These are phyloP conservation scores for Eleusine indica DNA, from an alignment of 176 grass and related monocot genomes.

Conservation along the genomic window DNA sequence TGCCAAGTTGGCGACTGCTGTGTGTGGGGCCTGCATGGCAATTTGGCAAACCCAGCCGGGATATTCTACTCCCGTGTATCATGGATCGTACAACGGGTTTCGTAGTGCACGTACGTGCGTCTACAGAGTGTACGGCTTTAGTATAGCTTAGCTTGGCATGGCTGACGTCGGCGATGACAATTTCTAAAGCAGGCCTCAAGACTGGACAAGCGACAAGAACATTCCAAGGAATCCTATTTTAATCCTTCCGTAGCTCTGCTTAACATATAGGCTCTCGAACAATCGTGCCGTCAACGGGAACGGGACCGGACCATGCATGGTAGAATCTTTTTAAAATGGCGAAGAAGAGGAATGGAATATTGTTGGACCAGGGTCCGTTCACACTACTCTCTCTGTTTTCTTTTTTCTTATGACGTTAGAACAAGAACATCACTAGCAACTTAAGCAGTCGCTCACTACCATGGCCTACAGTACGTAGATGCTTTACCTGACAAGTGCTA, in stretches of 20 bases:
- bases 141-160: background rate
- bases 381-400: background rate
- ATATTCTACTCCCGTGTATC: background rate
- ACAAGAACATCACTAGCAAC: no score
- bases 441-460: no score
- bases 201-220: background rate
- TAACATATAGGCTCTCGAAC: background rate
- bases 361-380: no score
- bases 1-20: no score
- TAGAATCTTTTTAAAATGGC: no score
- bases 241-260: background rate
- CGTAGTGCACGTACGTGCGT: background rate
- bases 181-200: background rate
- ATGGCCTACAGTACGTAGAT: no score
- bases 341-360: no score
- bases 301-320: background rate
- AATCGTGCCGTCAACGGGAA: background rate
- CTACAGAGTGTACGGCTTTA: background rate
- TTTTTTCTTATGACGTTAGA: slow-evolving; percentile 33
- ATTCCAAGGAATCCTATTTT: background rate
- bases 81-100: background rate
- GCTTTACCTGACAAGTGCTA: no score
- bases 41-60: background rate
- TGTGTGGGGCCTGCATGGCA: no score
- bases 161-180: background rate